phyloP scores from a whole-genome alignment of 1,284 basidiomycete species.

The Boletellus sp. region DNA sequence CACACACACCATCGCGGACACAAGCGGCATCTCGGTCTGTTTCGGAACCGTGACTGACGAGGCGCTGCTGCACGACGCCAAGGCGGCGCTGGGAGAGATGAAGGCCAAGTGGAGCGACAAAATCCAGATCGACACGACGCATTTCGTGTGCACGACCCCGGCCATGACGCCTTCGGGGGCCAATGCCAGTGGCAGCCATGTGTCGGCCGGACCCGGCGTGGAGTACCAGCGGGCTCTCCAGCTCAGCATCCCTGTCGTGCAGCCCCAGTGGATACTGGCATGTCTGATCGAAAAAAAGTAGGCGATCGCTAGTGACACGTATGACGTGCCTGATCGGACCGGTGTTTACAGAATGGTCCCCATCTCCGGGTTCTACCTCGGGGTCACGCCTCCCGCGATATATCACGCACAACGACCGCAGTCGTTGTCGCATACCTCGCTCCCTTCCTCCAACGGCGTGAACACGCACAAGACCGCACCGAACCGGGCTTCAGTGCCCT shows the following conservation, averaged over 20 bases:
- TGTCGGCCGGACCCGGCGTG: slow-evolving; percentile 59
- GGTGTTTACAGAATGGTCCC: slow-evolving; percentile 68
- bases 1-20: slow-evolving; percentile 92
- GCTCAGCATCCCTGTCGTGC: slow-evolving; percentile 86
- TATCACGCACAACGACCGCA: slow-evolving; percentile 53
- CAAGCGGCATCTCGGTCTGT: slow-evolving; percentile 88
- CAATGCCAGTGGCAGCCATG: slow-evolving; percentile 43
- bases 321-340: not conserved
- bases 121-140: slow-evolving; percentile 95
- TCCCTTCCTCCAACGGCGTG: slow-evolving; percentile 40
- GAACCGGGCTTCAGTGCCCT: slow-evolving; percentile 28
- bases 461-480: slow-evolving; percentile 35
- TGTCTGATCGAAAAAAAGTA: slow-evolving; percentile 81
- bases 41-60: slow-evolving; percentile 85
- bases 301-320: slow-evolving; percentile 24
- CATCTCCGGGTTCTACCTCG: slow-evolving; percentile 79
- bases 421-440: slow-evolving; percentile 71
- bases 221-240: slow-evolving; percentile 90
- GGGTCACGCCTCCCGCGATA: slow-evolving; percentile 52
- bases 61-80: slow-evolving; percentile 72
- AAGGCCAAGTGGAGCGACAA: slow-evolving; percentile 81
- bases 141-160: slow-evolving; percentile 92
- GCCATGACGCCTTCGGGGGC: slow-evolving; percentile 63
- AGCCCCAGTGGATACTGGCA: slow-evolving; percentile 87
- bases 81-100: slow-evolving; percentile 77